A percentile compares a stretch with the other conserved stretches of the same genome.
These are phyloP conservation scores for Harringtonia aguacate DNA, from an alignment of 2,329 filamentous ascomycete genomes.

Conservation along the genomic window DNA sequence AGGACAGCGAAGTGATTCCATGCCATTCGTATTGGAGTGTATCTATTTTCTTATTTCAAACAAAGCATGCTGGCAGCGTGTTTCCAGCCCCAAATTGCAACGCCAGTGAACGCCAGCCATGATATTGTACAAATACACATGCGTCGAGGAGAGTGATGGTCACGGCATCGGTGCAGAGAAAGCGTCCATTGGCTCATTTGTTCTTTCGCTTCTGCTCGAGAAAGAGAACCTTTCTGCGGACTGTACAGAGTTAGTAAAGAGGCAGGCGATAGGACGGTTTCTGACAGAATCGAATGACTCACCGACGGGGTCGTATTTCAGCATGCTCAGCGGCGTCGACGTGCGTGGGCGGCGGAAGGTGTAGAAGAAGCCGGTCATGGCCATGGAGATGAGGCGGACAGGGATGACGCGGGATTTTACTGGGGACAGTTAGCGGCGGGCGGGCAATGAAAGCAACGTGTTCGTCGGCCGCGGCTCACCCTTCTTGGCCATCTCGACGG, in stretches of 20 bases:
- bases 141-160: background rate
- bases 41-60: background rate
- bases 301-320: constrained; percentile 98
- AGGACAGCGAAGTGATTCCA: too few relatives aligned
- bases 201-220: constrained; percentile 74
- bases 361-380: constrained; percentile 96
- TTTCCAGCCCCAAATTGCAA: background rate
- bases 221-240: constrained; percentile 92
- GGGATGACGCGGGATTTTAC: constrained; percentile 86
- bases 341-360: constrained; percentile 75
- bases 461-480: constrained; percentile 9
- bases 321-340: constrained; percentile 81
- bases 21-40: too few relatives aligned
- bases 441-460: background rate
- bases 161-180: background rate
- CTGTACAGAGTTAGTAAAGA: constrained; percentile 30
- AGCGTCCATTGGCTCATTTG: constrained; percentile 1
- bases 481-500: constrained; percentile 25
- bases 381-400: constrained; percentile 95
- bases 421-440: constrained; percentile 23
- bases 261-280: background rate
- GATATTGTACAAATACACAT: constrained; percentile 1
- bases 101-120: constrained; percentile 5
- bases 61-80: too few relatives aligned
- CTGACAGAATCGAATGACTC: constrained; percentile 15